Evolutionary conservation across 2,329 filamentous ascomycete genomes (phyloP), one percentile per base, ranked within the genome.

Genomic region (Monilinia polystroma): DNA sequence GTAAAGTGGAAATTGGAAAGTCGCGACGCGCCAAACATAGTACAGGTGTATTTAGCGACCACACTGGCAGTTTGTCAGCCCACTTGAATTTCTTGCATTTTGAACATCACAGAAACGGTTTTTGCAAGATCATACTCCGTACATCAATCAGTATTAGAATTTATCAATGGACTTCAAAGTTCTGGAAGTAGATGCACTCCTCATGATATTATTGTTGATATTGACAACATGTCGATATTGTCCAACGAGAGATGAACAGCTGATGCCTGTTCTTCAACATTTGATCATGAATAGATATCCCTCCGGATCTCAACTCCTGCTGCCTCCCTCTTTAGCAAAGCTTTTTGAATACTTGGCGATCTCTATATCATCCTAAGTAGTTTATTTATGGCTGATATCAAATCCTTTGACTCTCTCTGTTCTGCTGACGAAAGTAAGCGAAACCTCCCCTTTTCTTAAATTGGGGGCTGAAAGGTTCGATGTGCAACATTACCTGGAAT

Each of bases 11-110:
- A 29, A 29, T 29, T 29, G 29, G 29, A 29, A 65, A 65, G 53
- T 66, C 66, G 66, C 66, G 66, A 60, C 66, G 62, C 66, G 66
- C 53, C 29, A 41, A 41, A 38, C 23, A 66, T 29, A 43, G 29
- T 63, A 35, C 20, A 29, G 58, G n/a, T 32, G 26, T 38, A 1
- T 29, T 20, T 32, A 23, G 10, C 26, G 41, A 51, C 55, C 41
- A 64, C 18, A n/a, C 35, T 64, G 38, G 52, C 62, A 35, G 3
- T 14, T 47, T 51, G 3, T 32, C 18, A 38, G 43, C 43, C n/a
- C 58, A 62, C n/a, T 63, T 7, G 38, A 18, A 62, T 23, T 18
- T 62, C 5, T 32, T 63, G 60, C 23, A 54, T 53, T 43, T 53
- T 29, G 29, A 43, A 63, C 14, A 23, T 7, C 16, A 51, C n/a